phyloP scores from a whole-genome alignment of 768 basidiomycete genomes.

The Vararia minispora region DNA sequence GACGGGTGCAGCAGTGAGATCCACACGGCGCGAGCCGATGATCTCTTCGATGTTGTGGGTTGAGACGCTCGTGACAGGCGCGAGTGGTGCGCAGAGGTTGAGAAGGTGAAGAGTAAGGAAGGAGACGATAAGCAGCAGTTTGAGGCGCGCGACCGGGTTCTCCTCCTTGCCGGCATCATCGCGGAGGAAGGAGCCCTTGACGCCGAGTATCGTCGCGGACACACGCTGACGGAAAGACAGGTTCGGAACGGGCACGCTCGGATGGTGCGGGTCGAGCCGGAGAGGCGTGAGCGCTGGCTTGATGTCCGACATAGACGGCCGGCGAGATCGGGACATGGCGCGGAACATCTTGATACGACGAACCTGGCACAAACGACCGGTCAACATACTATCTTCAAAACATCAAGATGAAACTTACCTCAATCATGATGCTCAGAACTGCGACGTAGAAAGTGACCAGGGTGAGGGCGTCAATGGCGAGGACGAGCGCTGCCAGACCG shows the following conservation, averaged over 20 bases:
- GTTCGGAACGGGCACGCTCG: slow-evolving; percentile 12
- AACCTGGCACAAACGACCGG: slow-evolving; percentile 31
- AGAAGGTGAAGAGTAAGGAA: slow-evolving; percentile 88
- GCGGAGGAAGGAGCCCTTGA: slow-evolving; percentile 38
- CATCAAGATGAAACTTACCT: slow-evolving; percentile 39
- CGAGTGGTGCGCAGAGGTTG: slow-evolving; percentile 87
- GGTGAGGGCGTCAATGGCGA: slow-evolving; percentile 79
- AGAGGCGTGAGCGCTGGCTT: slow-evolving; percentile 18
- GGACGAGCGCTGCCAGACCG: slow-evolving; percentile 81
- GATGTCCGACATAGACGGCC: slow-evolving; percentile 16
- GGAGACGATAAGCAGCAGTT: slow-evolving; percentile 84
- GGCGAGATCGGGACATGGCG: slow-evolving; percentile 29
- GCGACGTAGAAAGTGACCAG: slow-evolving; percentile 86
- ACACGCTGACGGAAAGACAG: slow-evolving; percentile 18
- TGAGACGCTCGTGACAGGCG: slow-evolving; percentile 47
- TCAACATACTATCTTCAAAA: slow-evolving; percentile 5
- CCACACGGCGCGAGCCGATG: slow-evolving; percentile 41
- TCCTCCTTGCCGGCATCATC: slow-evolving; percentile 39
- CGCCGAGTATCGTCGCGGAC: slow-evolving; percentile 26
- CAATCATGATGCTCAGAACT: slow-evolving; percentile 90
- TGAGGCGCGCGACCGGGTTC: slow-evolving; percentile 80
- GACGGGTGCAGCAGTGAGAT: slow-evolving; percentile 54
- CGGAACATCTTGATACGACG: slow-evolving; percentile 59
- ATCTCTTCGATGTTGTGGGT: slow-evolving; percentile 23
- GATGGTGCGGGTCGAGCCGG: slow-evolving; percentile 10